These are phyloP conservation scores for Hymenoscyphus occultus DNA, from an alignment of 2,329 filamentous ascomycete species.

Conservation along the genomic window DNA sequence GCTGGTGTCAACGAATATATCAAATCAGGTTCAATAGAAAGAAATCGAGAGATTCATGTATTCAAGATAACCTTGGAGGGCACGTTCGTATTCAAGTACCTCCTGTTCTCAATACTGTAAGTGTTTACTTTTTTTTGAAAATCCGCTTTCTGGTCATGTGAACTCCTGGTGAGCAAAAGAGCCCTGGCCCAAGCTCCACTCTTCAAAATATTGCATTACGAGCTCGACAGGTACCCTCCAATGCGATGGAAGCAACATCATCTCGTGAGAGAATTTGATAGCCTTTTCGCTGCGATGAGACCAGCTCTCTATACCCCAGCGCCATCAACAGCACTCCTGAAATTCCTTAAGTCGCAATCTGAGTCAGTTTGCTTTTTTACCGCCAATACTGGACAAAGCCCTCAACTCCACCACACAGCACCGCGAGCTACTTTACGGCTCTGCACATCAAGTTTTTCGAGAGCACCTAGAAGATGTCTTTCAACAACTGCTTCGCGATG, in stretches of 20 bases:
- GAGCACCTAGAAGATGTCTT: conserved; percentile 21
- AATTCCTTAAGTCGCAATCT: conserved; percentile 70
- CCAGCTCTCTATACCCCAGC: conserved; percentile 34
- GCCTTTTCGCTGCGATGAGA: conserved; percentile 33
- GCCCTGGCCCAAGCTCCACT: conserved; percentile 6
- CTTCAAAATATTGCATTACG: neutral
- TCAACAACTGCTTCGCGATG: conserved; percentile 22
- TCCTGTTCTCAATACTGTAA: too few relatives aligned
- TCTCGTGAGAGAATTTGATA: neutral
- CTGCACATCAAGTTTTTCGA: conserved; percentile 12
- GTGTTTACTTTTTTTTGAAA: neutral
- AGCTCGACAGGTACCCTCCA: neutral
- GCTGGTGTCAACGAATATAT: too few relatives aligned
- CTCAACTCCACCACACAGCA: neutral
- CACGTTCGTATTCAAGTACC: too few relatives aligned
- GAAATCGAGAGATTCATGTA: too few relatives aligned
- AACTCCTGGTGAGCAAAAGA: neutral
- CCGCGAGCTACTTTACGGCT: neutral
- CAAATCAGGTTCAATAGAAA: too few relatives aligned
- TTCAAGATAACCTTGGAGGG: too few relatives aligned
- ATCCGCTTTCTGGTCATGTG: conserved; percentile 7
- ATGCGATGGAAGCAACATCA: conserved; percentile 7
- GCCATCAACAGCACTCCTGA: conserved; percentile 59
- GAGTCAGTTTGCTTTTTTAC: conserved; percentile 54
- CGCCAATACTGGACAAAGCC: conserved; percentile 37